Conservation (phyloP, 345 rosid genomes). For the Eucalyptus polybractea region DNA sequence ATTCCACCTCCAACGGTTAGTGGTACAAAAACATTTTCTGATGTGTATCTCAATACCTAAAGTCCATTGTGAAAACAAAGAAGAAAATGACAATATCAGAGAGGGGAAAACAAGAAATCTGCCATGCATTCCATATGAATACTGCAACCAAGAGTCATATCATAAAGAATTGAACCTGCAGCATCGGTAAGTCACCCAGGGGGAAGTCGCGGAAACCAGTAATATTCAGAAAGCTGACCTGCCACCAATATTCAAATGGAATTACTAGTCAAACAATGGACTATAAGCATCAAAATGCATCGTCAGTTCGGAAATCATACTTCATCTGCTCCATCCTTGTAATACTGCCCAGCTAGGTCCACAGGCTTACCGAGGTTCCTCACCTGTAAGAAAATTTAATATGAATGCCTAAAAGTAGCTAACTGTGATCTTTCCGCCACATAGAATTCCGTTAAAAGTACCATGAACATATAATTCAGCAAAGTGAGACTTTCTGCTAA, state of each 20-base stretch:
- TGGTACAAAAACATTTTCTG: slow-evolving; percentile 96
- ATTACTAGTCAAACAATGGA: neutral
- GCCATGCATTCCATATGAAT: neutral
- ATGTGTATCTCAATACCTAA: slow-evolving; percentile 81
- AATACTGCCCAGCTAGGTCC: slow-evolving; percentile 84
- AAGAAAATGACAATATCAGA: neutral
- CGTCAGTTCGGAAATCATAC: slow-evolving; percentile 15
- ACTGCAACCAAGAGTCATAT: neutral
- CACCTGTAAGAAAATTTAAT: slow-evolving; percentile 28
- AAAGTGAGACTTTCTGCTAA: neutral
- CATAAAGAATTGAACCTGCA: slow-evolving; percentile 41
- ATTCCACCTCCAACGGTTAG: slow-evolving; percentile 98
- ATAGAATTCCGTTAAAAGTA: neutral
- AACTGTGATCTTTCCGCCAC: neutral
- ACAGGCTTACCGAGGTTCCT: slow-evolving; percentile 99
- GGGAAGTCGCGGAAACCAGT: slow-evolving; percentile 96
- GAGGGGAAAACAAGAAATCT: neutral
- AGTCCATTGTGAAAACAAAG: neutral
- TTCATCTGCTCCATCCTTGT: slow-evolving; percentile 94
- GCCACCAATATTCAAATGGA: slow-evolving; percentile 1
- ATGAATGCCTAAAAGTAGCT: neutral
- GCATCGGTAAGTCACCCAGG: slow-evolving; percentile 92
- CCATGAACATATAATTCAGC: neutral
- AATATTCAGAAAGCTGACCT: slow-evolving; percentile 90
- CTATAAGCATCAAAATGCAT: neutral